These are phyloP conservation scores for Scalesia atractyloides DNA, from an alignment of 129 eudicot species.

Conservation along the genomic window DNA sequence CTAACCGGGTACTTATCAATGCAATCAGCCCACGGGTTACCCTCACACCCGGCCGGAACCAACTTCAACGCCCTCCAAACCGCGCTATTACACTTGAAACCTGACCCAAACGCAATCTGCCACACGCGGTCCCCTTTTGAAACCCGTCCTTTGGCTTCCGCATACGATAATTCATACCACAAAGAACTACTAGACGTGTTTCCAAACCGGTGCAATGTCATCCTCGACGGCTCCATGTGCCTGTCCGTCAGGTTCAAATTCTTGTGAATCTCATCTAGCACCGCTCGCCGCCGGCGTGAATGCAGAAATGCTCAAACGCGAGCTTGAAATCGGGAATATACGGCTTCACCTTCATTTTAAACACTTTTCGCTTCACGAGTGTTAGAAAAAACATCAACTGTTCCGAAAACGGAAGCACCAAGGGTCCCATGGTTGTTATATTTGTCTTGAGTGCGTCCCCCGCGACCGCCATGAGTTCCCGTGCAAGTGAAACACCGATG, in stretches of 20 bases:
- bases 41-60: slow-evolving; percentile 1
- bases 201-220: slow-evolving; percentile 8
- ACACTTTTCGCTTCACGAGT: slow-evolving; percentile 8
- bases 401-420: slow-evolving; percentile 7
- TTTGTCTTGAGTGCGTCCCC: slow-evolving; percentile 1
- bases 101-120: slow-evolving; percentile 56
- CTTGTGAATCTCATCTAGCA: not conserved
- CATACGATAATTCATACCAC: slow-evolving; percentile 35
- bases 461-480: slow-evolving; percentile 10
- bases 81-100: slow-evolving; percentile 55
- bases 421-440: not conserved
- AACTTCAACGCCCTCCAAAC: slow-evolving; percentile 46
- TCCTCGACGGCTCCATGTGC: slow-evolving; percentile 13
- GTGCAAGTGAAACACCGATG: slow-evolving; percentile 1
- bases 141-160: slow-evolving; percentile 60
- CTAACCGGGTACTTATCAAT: slow-evolving; percentile 11
- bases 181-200: slow-evolving; percentile 34
- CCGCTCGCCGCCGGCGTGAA: not conserved
- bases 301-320: slow-evolving; percentile 14
- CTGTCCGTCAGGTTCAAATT: not conserved
- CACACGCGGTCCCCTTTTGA: slow-evolving; percentile 48
- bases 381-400: slow-evolving; percentile 4
- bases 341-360: slow-evolving; percentile 8
- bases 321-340: slow-evolving; percentile 8
- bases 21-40: slow-evolving; percentile 10